Conservation (phyloP, 31 red algal species). For the Asparagopsis taxiformis region DNA sequence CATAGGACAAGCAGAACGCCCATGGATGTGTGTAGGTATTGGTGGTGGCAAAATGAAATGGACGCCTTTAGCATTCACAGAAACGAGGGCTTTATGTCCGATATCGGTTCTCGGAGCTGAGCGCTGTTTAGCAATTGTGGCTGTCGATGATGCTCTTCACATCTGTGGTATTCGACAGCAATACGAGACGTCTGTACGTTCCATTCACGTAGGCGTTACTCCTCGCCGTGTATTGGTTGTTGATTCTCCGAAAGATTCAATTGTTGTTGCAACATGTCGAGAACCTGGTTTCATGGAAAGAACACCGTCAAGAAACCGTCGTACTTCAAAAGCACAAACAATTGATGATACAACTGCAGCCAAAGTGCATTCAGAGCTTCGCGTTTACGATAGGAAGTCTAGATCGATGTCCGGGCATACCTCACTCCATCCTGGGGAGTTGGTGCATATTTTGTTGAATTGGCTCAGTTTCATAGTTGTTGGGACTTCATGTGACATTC, state of each 20-base stretch:
- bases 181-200: slow-evolving; percentile 53
- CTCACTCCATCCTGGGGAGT: slow-evolving; percentile 36
- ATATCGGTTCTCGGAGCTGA: slow-evolving; percentile 66
- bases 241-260: slow-evolving; percentile 19
- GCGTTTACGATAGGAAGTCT: slow-evolving; percentile 24
- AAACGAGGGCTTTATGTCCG: slow-evolving; percentile 51
- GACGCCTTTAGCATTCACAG: slow-evolving; percentile 64
- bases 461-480: slow-evolving; percentile 63
- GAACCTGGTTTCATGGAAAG: too few relatives aligned
- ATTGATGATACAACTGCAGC: too few relatives aligned
- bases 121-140: slow-evolving; percentile 54
- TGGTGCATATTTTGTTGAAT: slow-evolving; percentile 49
- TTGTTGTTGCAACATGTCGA: slow-evolving; percentile 73
- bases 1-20: slow-evolving; percentile 60
- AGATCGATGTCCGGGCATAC: slow-evolving; percentile 10
- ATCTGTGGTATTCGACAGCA: slow-evolving; percentile 55
- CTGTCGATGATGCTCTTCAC: slow-evolving; percentile 41
- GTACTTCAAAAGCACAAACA: too few relatives aligned
- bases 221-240: slow-evolving; percentile 49
- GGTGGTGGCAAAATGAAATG: slow-evolving; percentile 50
- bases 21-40: slow-evolving; percentile 57
- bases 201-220: slow-evolving; percentile 61
- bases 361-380: slow-evolving; percentile 26
- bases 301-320: too few relatives aligned
- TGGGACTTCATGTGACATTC: slow-evolving; percentile 51